phyloP scores from a whole-genome alignment of 306 rosid genomes.

The Alnus rubra region DNA sequence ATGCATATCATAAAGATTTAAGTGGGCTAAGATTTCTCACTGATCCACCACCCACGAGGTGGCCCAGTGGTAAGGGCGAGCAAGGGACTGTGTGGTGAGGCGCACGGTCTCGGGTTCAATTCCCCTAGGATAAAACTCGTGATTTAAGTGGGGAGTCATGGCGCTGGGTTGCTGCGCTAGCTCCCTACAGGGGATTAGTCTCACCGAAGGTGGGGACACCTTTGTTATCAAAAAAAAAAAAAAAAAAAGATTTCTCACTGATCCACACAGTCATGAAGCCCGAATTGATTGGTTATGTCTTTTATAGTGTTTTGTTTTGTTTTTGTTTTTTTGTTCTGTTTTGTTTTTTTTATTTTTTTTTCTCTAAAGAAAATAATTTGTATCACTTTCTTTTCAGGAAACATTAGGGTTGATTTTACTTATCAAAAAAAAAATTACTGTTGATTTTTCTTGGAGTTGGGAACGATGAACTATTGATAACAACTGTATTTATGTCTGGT shows the following conservation, averaged over 20 bases:
- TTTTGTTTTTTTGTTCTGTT: too few species aligned
- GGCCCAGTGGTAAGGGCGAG: too few species aligned
- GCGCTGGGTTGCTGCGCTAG: too few species aligned
- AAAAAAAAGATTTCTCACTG: background rate
- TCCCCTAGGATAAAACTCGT: too few species aligned
- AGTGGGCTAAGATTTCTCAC: background rate
- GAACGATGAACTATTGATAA: background rate
- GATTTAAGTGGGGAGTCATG: too few species aligned
- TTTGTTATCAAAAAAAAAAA: too few species aligned
- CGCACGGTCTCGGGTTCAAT: too few species aligned
- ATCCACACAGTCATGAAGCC: background rate
- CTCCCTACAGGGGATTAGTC: too few species aligned
- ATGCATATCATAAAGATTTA: background rate
- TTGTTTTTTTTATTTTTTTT: too few species aligned
- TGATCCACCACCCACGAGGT: background rate
- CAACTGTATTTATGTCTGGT: slow-evolving; percentile 18
- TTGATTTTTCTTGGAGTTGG: background rate
- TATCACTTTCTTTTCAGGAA: background rate
- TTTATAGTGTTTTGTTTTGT: background rate
- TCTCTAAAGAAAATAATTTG: too few species aligned
- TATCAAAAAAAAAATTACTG: background rate
- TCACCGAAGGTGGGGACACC: too few species aligned
- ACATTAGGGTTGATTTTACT: background rate
- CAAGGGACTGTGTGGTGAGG: too few species aligned
- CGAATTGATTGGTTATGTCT: background rate